A percentile compares a stretch with the other conserved stretches of the same genome.
These are phyloP conservation scores for Rhynchosporium agropyri DNA, from an alignment of 2,329 filamentous ascomycete species.

Conservation along the genomic window DNA sequence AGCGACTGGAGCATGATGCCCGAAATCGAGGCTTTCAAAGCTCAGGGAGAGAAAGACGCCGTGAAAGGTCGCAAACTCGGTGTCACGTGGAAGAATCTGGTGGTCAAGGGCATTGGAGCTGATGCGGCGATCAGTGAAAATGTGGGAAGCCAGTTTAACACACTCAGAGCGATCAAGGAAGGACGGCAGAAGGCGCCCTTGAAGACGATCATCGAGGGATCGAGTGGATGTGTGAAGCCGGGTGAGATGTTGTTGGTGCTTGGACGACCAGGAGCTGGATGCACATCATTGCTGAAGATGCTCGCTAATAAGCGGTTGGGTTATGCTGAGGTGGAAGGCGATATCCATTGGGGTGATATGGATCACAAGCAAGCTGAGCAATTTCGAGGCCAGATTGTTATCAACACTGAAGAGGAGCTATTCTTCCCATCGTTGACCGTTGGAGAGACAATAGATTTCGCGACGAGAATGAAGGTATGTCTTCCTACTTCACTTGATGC, in stretches of 20 bases:
- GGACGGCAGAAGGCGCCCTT: conserved; percentile 63
- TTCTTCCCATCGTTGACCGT: conserved; percentile 56
- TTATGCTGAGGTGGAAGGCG: conserved; percentile 59
- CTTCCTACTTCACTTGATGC: background rate
- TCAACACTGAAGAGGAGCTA: conserved; percentile 56
- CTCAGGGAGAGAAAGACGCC: conserved; percentile 35
- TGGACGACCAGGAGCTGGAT: conserved; percentile 69
- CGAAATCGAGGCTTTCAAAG: conserved; percentile 33
- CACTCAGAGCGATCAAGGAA: conserved; percentile 38
- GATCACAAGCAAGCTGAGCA: conserved; percentile 46
- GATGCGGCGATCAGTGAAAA: conserved; percentile 40
- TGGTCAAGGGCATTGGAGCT: conserved; percentile 39
- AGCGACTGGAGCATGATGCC: conserved; percentile 39
- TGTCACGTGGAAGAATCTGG: conserved; percentile 40
- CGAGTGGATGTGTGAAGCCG: conserved; percentile 69
- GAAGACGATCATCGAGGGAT: conserved; percentile 65
- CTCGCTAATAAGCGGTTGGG: conserved; percentile 66
- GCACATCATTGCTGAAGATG: conserved; percentile 71
- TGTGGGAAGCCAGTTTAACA: conserved; percentile 37
- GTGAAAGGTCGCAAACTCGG: conserved; percentile 42
- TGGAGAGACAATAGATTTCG: conserved; percentile 56
- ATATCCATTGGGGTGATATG: conserved; percentile 58
- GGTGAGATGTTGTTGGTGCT: conserved; percentile 74
- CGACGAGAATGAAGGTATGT: conserved; percentile 54
- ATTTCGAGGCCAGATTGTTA: conserved; percentile 60